These are phyloP conservation scores for Pittosporum tobira DNA, from an alignment of 129 eudicot genomes.

Conservation along the genomic window DNA sequence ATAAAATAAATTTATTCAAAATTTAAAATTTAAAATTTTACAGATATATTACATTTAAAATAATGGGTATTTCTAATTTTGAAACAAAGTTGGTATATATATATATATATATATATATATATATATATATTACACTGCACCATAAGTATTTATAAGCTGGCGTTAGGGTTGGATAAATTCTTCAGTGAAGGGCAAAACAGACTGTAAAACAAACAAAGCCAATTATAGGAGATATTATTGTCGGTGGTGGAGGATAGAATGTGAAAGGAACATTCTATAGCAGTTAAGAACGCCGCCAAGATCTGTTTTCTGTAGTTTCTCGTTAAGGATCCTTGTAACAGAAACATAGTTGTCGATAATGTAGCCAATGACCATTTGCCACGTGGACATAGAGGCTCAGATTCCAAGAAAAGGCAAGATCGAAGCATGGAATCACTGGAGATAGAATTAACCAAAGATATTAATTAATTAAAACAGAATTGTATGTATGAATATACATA, in stretches of 20 bases:
- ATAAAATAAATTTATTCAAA: no score
- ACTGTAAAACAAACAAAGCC: not conserved
- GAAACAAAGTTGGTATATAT: no score
- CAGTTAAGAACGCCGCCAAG: conserved; percentile 53
- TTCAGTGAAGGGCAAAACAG: no score
- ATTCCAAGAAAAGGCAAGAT: conserved; percentile 52
- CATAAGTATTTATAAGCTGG: no score
- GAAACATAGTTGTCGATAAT: conserved; percentile 19
- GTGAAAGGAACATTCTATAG: conserved; percentile 50
- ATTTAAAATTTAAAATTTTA: no score
- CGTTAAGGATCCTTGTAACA: conserved; percentile 9
- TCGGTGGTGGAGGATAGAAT: conserved; percentile 24
- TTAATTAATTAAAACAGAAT: conserved; percentile 8
- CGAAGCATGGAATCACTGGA: conserved; percentile 45
- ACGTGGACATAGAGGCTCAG: conserved; percentile 37
- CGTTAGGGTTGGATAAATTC: not conserved
- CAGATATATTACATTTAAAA: no score
- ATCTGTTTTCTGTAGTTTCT: conserved; percentile 11
- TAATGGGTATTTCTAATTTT: no score
- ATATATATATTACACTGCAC: not conserved
- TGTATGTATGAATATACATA: not conserved
- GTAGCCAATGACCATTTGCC: conserved; percentile 28
- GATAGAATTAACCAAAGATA: not conserved
- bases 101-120: no score
- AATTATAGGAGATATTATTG: not conserved